These are phyloP conservation scores for Populus deltoides DNA, from an alignment of 345 rosid genomes.

Conservation along the genomic window DNA sequence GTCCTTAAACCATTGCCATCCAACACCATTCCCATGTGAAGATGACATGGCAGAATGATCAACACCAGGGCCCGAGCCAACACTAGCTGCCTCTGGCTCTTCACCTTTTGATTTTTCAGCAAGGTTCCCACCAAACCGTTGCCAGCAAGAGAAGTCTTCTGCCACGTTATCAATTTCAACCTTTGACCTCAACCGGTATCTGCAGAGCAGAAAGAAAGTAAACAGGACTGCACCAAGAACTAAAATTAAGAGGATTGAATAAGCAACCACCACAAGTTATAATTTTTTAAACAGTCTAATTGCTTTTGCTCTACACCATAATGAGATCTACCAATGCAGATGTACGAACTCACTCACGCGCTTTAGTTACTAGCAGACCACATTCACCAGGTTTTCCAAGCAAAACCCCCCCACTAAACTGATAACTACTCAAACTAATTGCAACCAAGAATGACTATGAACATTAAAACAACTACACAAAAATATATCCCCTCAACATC, in stretches of 20 bases:
- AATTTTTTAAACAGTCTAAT: neutral
- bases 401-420: neutral
- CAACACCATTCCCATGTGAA: conserved; percentile 49
- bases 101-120: conserved; percentile 28
- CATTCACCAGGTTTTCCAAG: neutral
- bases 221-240: neutral
- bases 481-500: neutral
- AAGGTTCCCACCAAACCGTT: conserved; percentile 55
- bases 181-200: conserved; percentile 81
- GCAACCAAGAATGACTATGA: neutral
- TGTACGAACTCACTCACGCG: too few species aligned
- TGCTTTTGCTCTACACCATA: neutral
- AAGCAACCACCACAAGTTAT: neutral
- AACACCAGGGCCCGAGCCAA: conserved; percentile 64
- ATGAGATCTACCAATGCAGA: neutral
- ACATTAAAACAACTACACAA: neutral
- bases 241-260: neutral
- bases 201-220: conserved; percentile 23
- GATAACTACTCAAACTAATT: neutral
- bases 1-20: conserved; percentile 89
- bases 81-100: conserved; percentile 62
- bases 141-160: conserved; percentile 78
- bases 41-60: conserved; percentile 55
- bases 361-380: neutral
- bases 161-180: conserved; percentile 80